Evolutionary conservation across 2,329 filamentous ascomycete genomes (phyloP), one percentile per base, ranked within the genome.

Genomic region (Colletotrichum tropicicola): DNA sequence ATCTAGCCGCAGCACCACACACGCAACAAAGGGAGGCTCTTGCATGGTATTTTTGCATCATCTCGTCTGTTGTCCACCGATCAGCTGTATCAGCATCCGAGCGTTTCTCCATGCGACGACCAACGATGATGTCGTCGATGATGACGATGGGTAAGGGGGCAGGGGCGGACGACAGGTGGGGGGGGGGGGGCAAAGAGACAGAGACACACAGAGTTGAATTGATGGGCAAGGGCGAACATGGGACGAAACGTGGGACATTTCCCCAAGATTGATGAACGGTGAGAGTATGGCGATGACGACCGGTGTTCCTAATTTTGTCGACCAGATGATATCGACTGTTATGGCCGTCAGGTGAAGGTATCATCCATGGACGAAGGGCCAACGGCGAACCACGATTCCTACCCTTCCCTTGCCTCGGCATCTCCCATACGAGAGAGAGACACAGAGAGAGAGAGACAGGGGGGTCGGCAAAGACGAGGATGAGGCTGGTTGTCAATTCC

Each of bases 1-100:
- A 51, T 32, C 47, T 30, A 15, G 7, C n/a, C 27, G 4, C 15
- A 15, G 30, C 10, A n/a, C n/a, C n/a, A n/a, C n/a, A n/a, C n/a
- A n/a, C n/a, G 9, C 32, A n/a, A 35, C 13, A 58, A 35, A 30
- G 59, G 59, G 59, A 63, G 59, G 59, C 59, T 63, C 59, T 63
- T 35, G 12, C n/a, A 15, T 35, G n/a, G 9, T 35, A 35, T 35
- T 35, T 4, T 19, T 8, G 37, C 37, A 41, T 17, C 37, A 15
- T 41, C n/a, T n/a, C n/a, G n/a, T n/a, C n/a, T n/a, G n/a, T n/a
- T n/a, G n/a, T n/a, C n/a, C n/a, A n/a, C n/a, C 32, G 32, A 35
- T 35, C 32, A 35, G 32, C 37, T n/a, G 54, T 47, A 52, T 64
- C 55, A 47, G 41, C 27, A 41, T 48, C 60, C 47, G 45, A 63